Evolutionary conservation across 495 filamentous ascomycete genomes (phyloP).

Genomic region (Daldinia grandis): DNA sequence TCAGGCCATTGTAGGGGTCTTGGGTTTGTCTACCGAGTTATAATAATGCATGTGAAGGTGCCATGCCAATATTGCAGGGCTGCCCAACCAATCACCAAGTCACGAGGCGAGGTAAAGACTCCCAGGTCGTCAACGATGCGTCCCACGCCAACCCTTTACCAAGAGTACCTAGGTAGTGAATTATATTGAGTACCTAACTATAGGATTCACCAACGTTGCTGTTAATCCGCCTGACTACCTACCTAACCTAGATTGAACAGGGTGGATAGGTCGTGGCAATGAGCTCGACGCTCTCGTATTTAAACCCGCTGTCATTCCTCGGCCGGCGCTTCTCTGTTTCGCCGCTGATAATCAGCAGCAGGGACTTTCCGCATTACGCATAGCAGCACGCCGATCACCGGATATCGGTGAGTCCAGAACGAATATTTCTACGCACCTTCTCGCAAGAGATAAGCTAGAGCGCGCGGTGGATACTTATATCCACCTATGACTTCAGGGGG

Average conservation of each 20-base stretch:
- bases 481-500: not conserved
- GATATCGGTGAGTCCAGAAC: not conserved
- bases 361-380: not conserved
- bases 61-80: not conserved
- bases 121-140: not conserved
- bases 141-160: not conserved
- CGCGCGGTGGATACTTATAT: not conserved
- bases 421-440: not conserved
- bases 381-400: not conserved
- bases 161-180: not conserved
- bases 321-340: not conserved
- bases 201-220: not conserved
- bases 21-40: not conserved
- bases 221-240: not conserved
- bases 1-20: not conserved
- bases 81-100: conserved; percentile 2
- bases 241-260: not conserved
- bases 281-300: not conserved
- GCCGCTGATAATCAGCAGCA: not conserved
- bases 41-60: not conserved
- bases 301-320: not conserved
- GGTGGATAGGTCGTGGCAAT: not conserved
- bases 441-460: not conserved
- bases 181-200: not conserved
- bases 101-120: not conserved